A percentile compares a stretch with the other conserved stretches of the same genome.
Conservation (phyloP, 176 grass and related monocot genomes). For the Zizania latifolia region DNA sequence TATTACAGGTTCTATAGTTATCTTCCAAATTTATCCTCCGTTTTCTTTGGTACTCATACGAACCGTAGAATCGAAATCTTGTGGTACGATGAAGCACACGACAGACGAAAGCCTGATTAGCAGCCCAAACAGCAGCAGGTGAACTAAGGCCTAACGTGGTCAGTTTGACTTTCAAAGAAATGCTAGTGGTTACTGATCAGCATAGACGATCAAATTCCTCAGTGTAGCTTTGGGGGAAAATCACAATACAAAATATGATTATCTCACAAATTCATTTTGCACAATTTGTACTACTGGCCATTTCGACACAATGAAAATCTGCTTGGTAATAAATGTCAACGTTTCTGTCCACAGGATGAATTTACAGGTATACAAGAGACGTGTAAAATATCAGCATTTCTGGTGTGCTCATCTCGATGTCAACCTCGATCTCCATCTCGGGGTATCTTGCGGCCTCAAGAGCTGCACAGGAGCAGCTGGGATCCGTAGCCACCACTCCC, state of each 20-base stretch:
- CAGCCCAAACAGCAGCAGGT: neutral
- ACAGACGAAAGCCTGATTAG: neutral
- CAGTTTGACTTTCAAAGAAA: neutral
- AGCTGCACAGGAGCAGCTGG: constrained; percentile 76
- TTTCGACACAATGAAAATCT: neutral
- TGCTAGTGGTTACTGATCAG: neutral
- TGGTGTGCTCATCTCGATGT: constrained; percentile 15
- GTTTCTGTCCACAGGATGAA: neutral
- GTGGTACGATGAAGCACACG: too few relatives aligned
- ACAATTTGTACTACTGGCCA: neutral
- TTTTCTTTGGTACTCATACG: too few relatives aligned
- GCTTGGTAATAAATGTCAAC: neutral
- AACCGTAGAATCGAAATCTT: too few relatives aligned
- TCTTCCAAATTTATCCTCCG: too few relatives aligned
- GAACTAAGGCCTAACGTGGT: neutral
- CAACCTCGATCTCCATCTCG: constrained; percentile 38
- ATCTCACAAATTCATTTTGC: neutral
- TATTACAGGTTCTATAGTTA: too few relatives aligned
- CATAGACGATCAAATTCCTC: neutral
- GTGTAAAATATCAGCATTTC: neutral
- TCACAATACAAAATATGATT: neutral
- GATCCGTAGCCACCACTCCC: constrained; percentile 84
- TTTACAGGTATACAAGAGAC: neutral
- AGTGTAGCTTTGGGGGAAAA: neutral
- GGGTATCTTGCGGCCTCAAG: constrained; percentile 37